These are phyloP conservation scores for Aureobasidium sp. DNA, from an alignment of 2,329 filamentous ascomycete genomes.

Conservation along the genomic window DNA sequence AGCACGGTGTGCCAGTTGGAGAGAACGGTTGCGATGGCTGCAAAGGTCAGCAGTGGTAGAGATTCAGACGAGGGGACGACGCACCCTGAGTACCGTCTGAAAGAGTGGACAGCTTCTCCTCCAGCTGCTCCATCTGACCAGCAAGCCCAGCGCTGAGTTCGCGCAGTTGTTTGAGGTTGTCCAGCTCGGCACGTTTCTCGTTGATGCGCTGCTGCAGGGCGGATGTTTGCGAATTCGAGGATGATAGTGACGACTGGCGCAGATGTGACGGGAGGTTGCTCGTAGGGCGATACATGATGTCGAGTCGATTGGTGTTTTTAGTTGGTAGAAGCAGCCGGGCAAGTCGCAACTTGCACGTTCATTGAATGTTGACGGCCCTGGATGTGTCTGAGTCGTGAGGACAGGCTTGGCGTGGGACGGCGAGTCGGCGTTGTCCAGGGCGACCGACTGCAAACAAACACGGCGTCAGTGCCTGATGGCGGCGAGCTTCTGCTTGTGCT, in stretches of 20 bases:
- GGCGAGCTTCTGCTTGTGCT: background rate
- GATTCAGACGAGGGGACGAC: background rate
- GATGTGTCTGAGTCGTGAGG: background rate
- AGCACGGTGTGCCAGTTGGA: slow-evolving; percentile 85
- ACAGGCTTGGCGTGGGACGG: background rate
- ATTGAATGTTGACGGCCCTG: background rate
- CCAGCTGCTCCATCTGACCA: slow-evolving; percentile 71
- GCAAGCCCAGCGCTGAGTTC: slow-evolving; percentile 72
- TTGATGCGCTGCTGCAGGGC: slow-evolving; percentile 66
- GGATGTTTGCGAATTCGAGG: slow-evolving; percentile 53
- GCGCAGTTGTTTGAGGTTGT: slow-evolving; percentile 66
- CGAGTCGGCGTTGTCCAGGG: background rate
- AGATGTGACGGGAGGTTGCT: slow-evolving; percentile 52
- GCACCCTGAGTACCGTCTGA: slow-evolving; percentile 74
- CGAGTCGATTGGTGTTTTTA: background rate
- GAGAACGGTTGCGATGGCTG: slow-evolving; percentile 75
- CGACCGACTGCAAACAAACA: slow-evolving; percentile 4
- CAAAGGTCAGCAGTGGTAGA: background rate
- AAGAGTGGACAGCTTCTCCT: slow-evolving; percentile 67
- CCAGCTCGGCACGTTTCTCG: slow-evolving; percentile 77
- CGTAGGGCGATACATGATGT: slow-evolving; percentile 34
- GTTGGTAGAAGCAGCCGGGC: background rate
- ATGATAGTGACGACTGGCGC: slow-evolving; percentile 49
- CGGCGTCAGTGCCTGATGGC: background rate
- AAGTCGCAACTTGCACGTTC: background rate